Evolutionary conservation across 148 eudicot genomes (phyloP).

Genomic region (Heliosperma pusillum): DNA sequence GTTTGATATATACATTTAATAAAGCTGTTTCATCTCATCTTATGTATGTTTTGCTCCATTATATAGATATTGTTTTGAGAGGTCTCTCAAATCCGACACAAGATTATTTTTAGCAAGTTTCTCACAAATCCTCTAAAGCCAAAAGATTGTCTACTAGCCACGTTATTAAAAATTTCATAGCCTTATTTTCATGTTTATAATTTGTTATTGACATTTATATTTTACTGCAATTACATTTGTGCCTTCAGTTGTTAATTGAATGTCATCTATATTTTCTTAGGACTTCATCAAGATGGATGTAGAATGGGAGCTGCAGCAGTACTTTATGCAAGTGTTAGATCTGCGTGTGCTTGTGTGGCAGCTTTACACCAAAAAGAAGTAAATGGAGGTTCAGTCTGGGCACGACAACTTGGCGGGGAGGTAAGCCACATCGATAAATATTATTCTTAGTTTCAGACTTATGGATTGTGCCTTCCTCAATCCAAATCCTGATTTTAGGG

Average conservation of each 20-base stretch:
- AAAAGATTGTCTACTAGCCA: not conserved
- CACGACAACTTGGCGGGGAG: slow-evolving; percentile 99
- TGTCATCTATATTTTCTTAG: slow-evolving; percentile 37
- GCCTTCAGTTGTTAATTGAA: slow-evolving; percentile 4
- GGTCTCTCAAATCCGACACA: not conserved
- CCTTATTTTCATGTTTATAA: not conserved
- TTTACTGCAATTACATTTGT: not conserved
- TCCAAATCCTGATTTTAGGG: not conserved
- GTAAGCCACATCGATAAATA: slow-evolving; percentile 33
- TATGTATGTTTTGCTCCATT: not conserved
- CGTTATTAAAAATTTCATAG: not conserved
- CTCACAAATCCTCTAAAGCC: not conserved
- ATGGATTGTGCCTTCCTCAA: not conserved
- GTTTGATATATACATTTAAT: not conserved
- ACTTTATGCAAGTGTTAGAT: slow-evolving; percentile 71
- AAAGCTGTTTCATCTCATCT: not conserved
- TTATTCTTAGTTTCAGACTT: not conserved
- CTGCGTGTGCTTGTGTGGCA: slow-evolving; percentile 83
- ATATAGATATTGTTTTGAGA: not conserved
- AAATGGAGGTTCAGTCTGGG: slow-evolving; percentile 74
- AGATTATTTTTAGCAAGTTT: not conserved
- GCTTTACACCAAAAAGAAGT: slow-evolving; percentile 75
- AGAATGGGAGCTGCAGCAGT: slow-evolving; percentile 70
- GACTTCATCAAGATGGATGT: slow-evolving; percentile 91
- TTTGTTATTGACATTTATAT: not conserved